Percentiles rank a stretch among this genome's conserved stretches.
Evolutionary conservation across 352 stramenopile species (phyloP).

Genomic region (Phytophthora nicotianae): DNA sequence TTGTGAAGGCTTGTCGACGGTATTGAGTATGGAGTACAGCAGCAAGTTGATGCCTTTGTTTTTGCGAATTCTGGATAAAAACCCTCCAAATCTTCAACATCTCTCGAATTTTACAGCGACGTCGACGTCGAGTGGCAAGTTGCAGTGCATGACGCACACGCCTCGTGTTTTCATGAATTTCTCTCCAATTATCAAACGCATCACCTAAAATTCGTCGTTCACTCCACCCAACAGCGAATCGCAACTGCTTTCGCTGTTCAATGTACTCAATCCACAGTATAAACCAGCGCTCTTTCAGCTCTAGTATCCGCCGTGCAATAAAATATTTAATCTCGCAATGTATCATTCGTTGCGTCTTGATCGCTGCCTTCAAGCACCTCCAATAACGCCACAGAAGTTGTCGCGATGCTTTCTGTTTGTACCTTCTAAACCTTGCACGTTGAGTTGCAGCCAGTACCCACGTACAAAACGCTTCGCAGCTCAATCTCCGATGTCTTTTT

Average conservation of each 20-base stretch:
- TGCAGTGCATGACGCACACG: conserved; percentile 19
- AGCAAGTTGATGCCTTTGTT: conserved; percentile 13
- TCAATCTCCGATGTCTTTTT: conserved; percentile 2
- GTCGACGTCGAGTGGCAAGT: conserved; percentile 18
- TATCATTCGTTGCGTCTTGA: conserved; percentile 15
- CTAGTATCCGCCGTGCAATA: neutral
- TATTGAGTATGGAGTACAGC: conserved; percentile 16
- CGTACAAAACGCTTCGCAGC: conserved; percentile 17
- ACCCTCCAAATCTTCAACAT: conserved; percentile 18
- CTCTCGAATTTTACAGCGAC: conserved; percentile 18
- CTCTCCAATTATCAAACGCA: conserved; percentile 25
- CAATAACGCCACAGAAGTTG: conserved; percentile 28
- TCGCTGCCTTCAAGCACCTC: conserved; percentile 16
- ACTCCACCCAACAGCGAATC: conserved; percentile 33
- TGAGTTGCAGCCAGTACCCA: conserved; percentile 16
- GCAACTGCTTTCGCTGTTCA: conserved; percentile 23
- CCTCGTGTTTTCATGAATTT: conserved; percentile 15
- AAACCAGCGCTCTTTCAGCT: conserved; percentile 12
- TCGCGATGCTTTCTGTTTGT: conserved; percentile 9
- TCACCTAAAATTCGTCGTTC: conserved; percentile 19
- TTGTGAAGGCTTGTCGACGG: conserved; percentile 19
- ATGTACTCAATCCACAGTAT: conserved; percentile 22
- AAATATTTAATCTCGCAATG: conserved; percentile 14
- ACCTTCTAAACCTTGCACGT: conserved; percentile 9
- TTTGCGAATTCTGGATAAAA: neutral